Base-by-base conservation (phyloP, 768 basidiomycete species). In the Hypholoma fasciculare region DNA sequence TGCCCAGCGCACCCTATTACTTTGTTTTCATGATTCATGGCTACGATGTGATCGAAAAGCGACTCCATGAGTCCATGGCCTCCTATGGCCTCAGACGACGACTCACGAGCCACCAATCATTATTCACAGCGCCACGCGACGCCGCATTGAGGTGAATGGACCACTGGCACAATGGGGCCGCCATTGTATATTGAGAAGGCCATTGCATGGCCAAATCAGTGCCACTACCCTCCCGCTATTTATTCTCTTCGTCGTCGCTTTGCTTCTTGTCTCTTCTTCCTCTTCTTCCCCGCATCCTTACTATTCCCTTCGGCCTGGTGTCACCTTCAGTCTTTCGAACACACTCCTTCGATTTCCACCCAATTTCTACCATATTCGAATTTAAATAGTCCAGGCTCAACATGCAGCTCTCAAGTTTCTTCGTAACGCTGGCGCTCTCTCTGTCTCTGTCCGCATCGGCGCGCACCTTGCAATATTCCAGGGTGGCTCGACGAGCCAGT, bases 341-440 rank as follows among this genome's bases (percentile, higher is more conserved):
- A 52, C 50, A 19, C 54, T 44, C 38, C 50, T 51, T 34, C 30
- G 9, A 34, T 34, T 7, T 34, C 9, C 6, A 1, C 7, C 30
- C 7, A 34, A 34, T 6, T 9, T 34, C 30, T 5, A 34, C 2
- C 30, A 34, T 34, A 55, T 61, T 55, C 47, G 4, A 48, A 14
- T 7, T 8, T 14, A 3, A 42, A 42, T 9, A 42, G 1, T 42
- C 40, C 13, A 42, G 11, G 11, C 39, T 23, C 40, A 80, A 76
- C 76, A 78, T 75, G 72, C 73, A 73, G 48, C 49, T 62, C 53
- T 58, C 48, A 66, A 69, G 69, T 52, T 55, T 71, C 49, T 66
- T 83, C 57, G 64, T 78, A 56, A 60, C 71, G 16, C 68, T 78
- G 40, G 67, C 71, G 17, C 64, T 76, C 37, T 70, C 67, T 30